A percentile compares a stretch with the other conserved stretches of the same genome.
These are phyloP conservation scores for Acmispon strigosus DNA, from an alignment of 306 rosid species.

Conservation along the genomic window DNA sequence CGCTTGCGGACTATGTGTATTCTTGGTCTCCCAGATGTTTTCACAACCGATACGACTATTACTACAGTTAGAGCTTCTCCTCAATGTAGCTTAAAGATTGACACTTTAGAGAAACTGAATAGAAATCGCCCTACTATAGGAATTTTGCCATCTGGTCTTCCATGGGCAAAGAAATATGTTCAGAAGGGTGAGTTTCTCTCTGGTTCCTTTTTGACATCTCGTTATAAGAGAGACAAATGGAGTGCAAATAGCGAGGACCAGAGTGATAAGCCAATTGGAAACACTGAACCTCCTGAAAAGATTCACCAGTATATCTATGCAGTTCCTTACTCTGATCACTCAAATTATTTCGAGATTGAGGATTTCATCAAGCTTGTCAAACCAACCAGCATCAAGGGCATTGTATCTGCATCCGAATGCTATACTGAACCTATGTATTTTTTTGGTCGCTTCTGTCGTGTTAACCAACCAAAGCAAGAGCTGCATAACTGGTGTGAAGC, in stretches of 20 bases:
- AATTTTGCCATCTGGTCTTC: constrained; percentile 74
- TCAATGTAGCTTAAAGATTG: constrained; percentile 61
- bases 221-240: constrained; percentile 26
- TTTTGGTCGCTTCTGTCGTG: constrained; percentile 49
- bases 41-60: constrained; percentile 56
- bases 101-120: constrained; percentile 56
- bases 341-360: constrained; percentile 48
- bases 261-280: constrained; percentile 23
- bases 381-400: constrained; percentile 55
- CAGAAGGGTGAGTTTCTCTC: constrained; percentile 22
- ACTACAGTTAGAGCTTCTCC: constrained; percentile 86
- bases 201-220: constrained; percentile 40
- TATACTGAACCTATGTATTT: constrained; percentile 59
- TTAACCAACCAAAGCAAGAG: constrained; percentile 22
- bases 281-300: constrained; percentile 18
- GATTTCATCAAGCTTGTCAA: constrained; percentile 54
- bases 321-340: constrained; percentile 73
- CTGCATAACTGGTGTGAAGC: constrained; percentile 15
- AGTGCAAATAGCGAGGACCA: constrained; percentile 16
- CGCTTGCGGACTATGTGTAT: constrained; percentile 75
- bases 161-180: constrained; percentile 46
- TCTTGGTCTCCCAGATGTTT: constrained; percentile 49
- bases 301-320: constrained; percentile 43
- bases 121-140: constrained; percentile 56
- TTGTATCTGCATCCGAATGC: constrained; percentile 57